These are phyloP conservation scores for Lanmaoa rubissima DNA, from an alignment of 768 basidiomycete species.

Conservation along the genomic window DNA sequence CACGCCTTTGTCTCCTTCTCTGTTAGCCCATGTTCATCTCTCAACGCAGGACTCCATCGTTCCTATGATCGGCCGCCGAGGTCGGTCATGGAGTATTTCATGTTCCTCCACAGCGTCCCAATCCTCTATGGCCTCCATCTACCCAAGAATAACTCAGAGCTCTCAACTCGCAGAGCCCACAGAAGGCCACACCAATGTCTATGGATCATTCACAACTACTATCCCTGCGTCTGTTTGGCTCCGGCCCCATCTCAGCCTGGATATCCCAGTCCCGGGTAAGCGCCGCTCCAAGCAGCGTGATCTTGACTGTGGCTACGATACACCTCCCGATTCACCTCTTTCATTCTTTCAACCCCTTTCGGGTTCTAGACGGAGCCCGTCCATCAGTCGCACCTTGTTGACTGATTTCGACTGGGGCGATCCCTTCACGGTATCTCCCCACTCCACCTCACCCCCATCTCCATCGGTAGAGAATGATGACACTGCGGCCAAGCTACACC, in stretches of 20 bases:
- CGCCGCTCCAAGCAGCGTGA: constrained; percentile 1
- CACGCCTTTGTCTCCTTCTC: background rate
- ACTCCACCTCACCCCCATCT: constrained; percentile 15
- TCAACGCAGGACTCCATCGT: background rate
- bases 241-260: constrained; percentile 16
- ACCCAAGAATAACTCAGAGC: constrained; percentile 20
- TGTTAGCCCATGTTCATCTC: background rate
- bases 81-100: constrained; percentile 21
- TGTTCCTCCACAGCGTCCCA: constrained; percentile 24
- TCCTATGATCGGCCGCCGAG: constrained; percentile 3
- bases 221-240: constrained; percentile 33
- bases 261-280: constrained; percentile 16
- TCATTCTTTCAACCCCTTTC: constrained; percentile 18
- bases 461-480: constrained; percentile 17
- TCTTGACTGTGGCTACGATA: constrained; percentile 19
- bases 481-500: constrained; percentile 29
- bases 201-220: constrained; percentile 43
- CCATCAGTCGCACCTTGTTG: constrained; percentile 45
- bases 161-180: constrained; percentile 24
- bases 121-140: constrained; percentile 26
- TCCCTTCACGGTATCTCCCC: constrained; percentile 9
- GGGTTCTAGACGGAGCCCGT: constrained; percentile 29
- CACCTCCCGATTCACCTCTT: constrained; percentile 30
- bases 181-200: constrained; percentile 26
- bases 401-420: constrained; percentile 15